Percentiles rank a stretch among this genome's conserved stretches.
Evolutionary conservation across 2,329 filamentous ascomycete genomes (phyloP).

Genomic region (Claviceps sp.): DNA sequence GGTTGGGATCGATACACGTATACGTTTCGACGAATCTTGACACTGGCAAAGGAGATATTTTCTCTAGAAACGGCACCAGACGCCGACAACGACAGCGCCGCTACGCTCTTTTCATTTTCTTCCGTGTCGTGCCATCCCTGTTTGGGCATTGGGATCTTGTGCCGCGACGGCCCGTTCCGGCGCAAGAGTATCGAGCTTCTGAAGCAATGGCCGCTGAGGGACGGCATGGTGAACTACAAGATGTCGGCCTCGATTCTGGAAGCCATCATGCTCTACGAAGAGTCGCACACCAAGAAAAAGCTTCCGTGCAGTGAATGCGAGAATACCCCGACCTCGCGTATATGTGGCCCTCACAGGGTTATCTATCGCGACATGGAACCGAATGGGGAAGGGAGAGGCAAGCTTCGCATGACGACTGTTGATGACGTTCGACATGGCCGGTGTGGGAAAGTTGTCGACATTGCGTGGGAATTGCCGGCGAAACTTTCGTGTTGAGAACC

Average conservation of each 20-base stretch:
- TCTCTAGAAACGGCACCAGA: neutral
- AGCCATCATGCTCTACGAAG: slow-evolving; percentile 1
- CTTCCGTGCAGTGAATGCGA: neutral
- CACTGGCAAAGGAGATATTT: neutral
- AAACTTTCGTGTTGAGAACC: too few relatives aligned
- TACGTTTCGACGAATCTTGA: neutral
- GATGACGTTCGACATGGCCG: neutral
- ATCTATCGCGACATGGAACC: slow-evolving; percentile 1
- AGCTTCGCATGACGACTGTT: slow-evolving; percentile 1
- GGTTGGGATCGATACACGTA: slow-evolving; percentile 4
- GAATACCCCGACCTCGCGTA: neutral
- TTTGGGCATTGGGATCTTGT: neutral
- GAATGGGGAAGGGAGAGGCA: neutral
- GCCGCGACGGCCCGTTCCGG: neutral
- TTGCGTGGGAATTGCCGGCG: neutral
- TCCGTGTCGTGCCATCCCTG: neutral
- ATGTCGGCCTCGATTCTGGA: neutral
- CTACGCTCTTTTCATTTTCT: slow-evolving; percentile 1
- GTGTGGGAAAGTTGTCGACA: neutral
- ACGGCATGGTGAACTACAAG: slow-evolving; percentile 4
- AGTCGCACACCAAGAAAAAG: neutral
- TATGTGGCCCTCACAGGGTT: neutral
- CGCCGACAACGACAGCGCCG: neutral
- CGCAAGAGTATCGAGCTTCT: slow-evolving; percentile 1
- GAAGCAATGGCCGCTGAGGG: slow-evolving; percentile 1